Evolutionary conservation across 2,329 filamentous ascomycete genomes (phyloP).

Genomic region (Talaromyces sp.): DNA sequence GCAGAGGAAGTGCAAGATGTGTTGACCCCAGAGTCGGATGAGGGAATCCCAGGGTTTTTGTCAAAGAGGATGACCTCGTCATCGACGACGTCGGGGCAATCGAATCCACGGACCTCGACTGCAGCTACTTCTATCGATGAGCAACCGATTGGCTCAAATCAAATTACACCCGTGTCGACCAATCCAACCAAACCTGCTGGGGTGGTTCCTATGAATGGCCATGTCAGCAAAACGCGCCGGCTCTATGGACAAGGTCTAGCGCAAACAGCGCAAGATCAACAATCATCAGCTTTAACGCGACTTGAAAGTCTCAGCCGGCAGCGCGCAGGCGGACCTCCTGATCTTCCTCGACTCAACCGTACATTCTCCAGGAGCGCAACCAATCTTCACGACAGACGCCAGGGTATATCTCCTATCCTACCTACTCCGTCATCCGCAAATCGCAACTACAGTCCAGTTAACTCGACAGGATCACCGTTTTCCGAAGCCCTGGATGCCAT

Average conservation of each 20-base stretch:
- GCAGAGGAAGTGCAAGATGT: constrained; percentile 37
- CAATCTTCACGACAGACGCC: constrained; percentile 57
- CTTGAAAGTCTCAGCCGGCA: constrained; percentile 74
- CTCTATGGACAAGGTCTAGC: constrained; percentile 81
- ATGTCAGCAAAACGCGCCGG: constrained; percentile 66
- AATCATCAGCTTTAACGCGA: constrained; percentile 70
- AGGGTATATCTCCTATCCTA: constrained; percentile 33
- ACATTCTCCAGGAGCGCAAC: constrained; percentile 58
- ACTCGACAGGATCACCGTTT: constrained; percentile 36
- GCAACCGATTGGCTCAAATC: constrained; percentile 46
- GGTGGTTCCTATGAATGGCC: constrained; percentile 54
- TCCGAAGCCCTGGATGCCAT: constrained; percentile 37
- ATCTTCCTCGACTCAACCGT: constrained; percentile 43
- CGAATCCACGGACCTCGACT: constrained; percentile 71
- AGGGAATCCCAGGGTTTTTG: constrained; percentile 60
- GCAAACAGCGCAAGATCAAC: constrained; percentile 76
- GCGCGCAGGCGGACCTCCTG: constrained; percentile 56
- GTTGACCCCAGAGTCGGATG: constrained; percentile 40
- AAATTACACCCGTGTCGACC: constrained; percentile 21
- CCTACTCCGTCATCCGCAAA: constrained; percentile 26
- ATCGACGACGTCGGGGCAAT: constrained; percentile 73
- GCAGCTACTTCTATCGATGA: constrained; percentile 87
- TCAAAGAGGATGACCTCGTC: constrained; percentile 77
- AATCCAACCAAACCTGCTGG: constrained; percentile 27
- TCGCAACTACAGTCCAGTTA: constrained; percentile 41